Base-by-base conservation (phyloP, 768 basidiomycete genomes). In the Termitomyces sp. region DNA sequence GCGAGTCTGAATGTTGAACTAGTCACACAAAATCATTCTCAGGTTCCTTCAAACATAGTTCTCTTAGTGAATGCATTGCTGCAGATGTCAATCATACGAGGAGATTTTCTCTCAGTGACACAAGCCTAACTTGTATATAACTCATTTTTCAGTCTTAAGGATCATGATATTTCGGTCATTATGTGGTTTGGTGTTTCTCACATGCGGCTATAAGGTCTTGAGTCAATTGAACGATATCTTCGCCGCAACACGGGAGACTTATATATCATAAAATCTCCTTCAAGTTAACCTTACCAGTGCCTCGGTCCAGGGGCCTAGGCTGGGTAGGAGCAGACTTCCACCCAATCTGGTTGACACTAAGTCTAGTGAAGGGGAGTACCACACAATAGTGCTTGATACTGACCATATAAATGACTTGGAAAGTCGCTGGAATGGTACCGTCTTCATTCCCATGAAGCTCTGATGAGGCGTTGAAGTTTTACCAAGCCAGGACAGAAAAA, bases 391-490 rank as follows among this genome's bases (percentile, higher is more conserved):
- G 31, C 12, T 3, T 30, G 21, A n/a, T 11, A 71, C 79, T 60
- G 60, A 92, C 96, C 81, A 98, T 87, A 69, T 91, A 97, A 55
- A 98, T 93, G 47, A 98, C 77, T 67, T 98, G 93, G 71, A 98
- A 99, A 6, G 97, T 99, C 15, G 97, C 97, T 3, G 95, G 91
- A 37, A 98, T 77, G 12, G 80, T 79, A 15, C 91, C 92, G 65
- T 94, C 90, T 64, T 87, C 84, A 56, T 86, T 77, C 9, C 90
- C 93, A 68, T 98, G 88, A 52, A 98, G 65, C 58, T 87, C 95
- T 98, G 63, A 23, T 57, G 26, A 49, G 42, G 53, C 21, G 37
- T 53, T 61, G 35, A 33, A 31, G 14, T 52, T 28, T 48, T 17
- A 49, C 28, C 17, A 28, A 15, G 7, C 5, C 26, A 19, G 37